Evolutionary conservation across 2,329 filamentous ascomycete species (phyloP).

Genomic region (Monosporascus sp.): DNA sequence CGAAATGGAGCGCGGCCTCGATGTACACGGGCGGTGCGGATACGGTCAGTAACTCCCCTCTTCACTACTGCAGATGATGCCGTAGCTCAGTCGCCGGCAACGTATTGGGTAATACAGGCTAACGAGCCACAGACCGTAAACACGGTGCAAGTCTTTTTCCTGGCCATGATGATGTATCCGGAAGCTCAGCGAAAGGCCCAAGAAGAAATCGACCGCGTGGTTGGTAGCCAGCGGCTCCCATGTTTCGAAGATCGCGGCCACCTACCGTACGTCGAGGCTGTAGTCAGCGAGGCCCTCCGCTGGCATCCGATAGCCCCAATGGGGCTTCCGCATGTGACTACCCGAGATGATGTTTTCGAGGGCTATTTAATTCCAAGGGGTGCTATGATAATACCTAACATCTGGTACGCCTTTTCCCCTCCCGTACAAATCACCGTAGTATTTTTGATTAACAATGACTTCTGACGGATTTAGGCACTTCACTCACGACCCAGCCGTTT

Average conservation of each 20-base stretch:
- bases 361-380: slow-evolving; percentile 14
- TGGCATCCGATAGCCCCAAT: slow-evolving; percentile 29
- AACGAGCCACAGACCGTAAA: background rate
- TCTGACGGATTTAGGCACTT: background rate
- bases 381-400: slow-evolving; percentile 7
- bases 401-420: slow-evolving; percentile 7
- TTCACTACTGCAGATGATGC: too few relatives aligned
- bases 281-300: slow-evolving; percentile 42
- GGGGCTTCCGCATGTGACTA: slow-evolving; percentile 5
- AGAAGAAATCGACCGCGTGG: slow-evolving; percentile 39
- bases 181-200: slow-evolving; percentile 42
- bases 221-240: slow-evolving; percentile 41
- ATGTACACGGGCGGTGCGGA: slow-evolving; percentile 1
- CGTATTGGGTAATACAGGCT: too few relatives aligned
- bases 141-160: slow-evolving; percentile 14
- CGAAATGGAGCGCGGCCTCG: slow-evolving; percentile 3
- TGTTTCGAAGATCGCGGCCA: slow-evolving; percentile 37
- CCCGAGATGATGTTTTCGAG: slow-evolving; percentile 6
- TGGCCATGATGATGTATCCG: slow-evolving; percentile 37
- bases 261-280: slow-evolving; percentile 38
- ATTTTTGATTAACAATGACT: too few relatives aligned
- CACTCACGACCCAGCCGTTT: slow-evolving; percentile 6
- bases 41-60: background rate
- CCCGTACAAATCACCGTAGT: too few relatives aligned
- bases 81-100: too few relatives aligned